Base-by-base conservation (phyloP, 2,329 filamentous ascomycete species). In the Trichoderma sp. region DNA sequence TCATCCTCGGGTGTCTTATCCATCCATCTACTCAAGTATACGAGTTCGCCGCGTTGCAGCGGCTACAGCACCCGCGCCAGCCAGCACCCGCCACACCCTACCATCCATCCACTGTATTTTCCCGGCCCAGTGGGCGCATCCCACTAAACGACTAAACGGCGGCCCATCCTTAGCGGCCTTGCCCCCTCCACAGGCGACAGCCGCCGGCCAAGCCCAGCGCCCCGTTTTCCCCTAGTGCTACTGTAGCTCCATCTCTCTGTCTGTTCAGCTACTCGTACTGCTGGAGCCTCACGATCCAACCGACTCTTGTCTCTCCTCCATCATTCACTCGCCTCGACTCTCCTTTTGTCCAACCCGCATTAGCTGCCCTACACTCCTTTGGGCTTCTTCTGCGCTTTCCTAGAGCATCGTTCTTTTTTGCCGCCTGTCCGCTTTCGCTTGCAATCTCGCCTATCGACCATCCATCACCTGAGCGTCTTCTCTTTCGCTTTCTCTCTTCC, bases 321-420 rank as follows among this genome's bases (percentile, higher is more conserved):
- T 43, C 65, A 60, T 43, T 36, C 60, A 28, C 34, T 58, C 66
- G 56, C 60, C 66, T 32, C 66, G 60, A 56, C 66, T 69, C 36
- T 39, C 36, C 36, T 69, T 65, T 69, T 60, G 24, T 61, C 26
- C 30, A 36, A 2, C 28, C n/a, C 63, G 63, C 63, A 43, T 61
- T 18, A 61, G 56, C 34, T 61, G 56, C 66, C 56, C 56, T 69
- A 26, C 66, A 57, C 66, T 69, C 66, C 66, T 69, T 69, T 43
- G 53, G 66, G 51, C 53, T 61, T 61, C 26, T 32, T 60, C 14
- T 69, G 36, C 36, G 56, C n/a, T 34, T 30, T 32, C 14, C 56
- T 39, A 11, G 43, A 39, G 21, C 63, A 18, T 36, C 63, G 18
- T 26, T 66, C 51, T 26, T 58, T 51, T 32, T 32, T 24, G 39